Evolutionary conservation across 805 yeast species (phyloP), one percentile per base, ranked within the genome.

Genomic region (Jamesozyma piceae): DNA sequence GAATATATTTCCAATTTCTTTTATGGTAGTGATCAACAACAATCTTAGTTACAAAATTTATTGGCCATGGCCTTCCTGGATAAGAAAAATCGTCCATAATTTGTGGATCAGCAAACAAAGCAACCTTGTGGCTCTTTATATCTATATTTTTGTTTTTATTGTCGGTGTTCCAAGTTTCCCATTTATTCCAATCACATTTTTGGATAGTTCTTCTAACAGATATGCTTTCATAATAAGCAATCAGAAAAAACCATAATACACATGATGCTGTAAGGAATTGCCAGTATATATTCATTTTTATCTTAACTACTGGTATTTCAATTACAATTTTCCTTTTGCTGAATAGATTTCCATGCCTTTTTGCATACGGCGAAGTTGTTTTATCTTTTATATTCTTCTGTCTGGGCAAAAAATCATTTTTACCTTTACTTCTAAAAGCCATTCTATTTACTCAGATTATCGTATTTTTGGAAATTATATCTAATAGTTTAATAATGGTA

Each of bases 91-190:
- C 82, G 57, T 92, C 99, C 54, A 92, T 82, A 35, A 92, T 71
- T 60, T 92, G 99, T 0, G 98, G 98, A 57, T 92, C 99, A 0
- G 97, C 97, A 29, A 86, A 70, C 11, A 92, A 48, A 1, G 75
- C 75, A 24, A 83, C 68, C 43, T 76, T 60, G 53, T 75, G 77
- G 2, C 76, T 72, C 1, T 46, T 47, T 2, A 56, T 54, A 15
- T 24, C 5, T 3, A 13, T 4, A 5, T 36, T 14, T 10, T 39
- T 10, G 11, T 22, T 32, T 3, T 22, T 22, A 15, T 21, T 4
- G 3, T 49, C 53, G 21, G 54, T 47, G 4, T 58, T 45, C 85
- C 86, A 79, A 4, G 60, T 37, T 49, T 80, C 87, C 89, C 90
- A 82, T 0, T 57, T 58, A 2, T 62, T 53, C 95, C 95, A 88